Evolutionary conservation across 2,329 filamentous ascomycete species (phyloP), one percentile per base, ranked within the genome.

Genomic region (Shiraia sp.): DNA sequence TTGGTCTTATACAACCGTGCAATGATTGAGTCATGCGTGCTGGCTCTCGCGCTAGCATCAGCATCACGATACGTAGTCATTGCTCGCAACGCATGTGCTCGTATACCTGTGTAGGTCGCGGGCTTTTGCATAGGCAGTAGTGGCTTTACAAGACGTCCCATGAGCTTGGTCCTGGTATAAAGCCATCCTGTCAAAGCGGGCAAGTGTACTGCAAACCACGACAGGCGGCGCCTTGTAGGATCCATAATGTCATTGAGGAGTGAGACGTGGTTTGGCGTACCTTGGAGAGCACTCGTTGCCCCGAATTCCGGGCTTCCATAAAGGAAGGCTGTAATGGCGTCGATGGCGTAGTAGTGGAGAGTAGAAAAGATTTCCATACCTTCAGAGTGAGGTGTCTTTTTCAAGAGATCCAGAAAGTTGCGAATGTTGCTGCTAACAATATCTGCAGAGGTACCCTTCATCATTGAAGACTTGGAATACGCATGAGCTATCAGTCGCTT

Each of bases 401-500:
- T 65, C 13, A 79, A 36, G 8, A 79, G 53, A 0, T 66, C 30
- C 40, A 79, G 40, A 42, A 69, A 79, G 8, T 67, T 51, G 12
- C 53, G 14, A 15, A 43, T 43, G 13, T 47, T 47, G 6, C 34
- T 12, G 9, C 23, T 12, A 14, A 45, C 36, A 28, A 43, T 38
- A 1, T 9, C 10, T 10, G 46, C 55, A 0, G 69, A 69, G 37
- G 76, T 76, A 1, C 57, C 57, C 42, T 72, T 65, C 1, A 78
- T 63, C 36, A 73, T 57, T 3, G 46, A 47, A 2, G 61, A 59
- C 42, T 81, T 82, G 1, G 78, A 75, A 41, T 81, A 82, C 0
- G 75, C 73, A 43, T 79, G 75, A 3, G 74, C 71, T 17, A 80
- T 42, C 0, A 79, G 44, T 49, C 79, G 80, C 64, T 81, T 81